These are phyloP conservation scores for Suillus placidus DNA, from an alignment of 768 basidiomycete species.

Conservation along the genomic window DNA sequence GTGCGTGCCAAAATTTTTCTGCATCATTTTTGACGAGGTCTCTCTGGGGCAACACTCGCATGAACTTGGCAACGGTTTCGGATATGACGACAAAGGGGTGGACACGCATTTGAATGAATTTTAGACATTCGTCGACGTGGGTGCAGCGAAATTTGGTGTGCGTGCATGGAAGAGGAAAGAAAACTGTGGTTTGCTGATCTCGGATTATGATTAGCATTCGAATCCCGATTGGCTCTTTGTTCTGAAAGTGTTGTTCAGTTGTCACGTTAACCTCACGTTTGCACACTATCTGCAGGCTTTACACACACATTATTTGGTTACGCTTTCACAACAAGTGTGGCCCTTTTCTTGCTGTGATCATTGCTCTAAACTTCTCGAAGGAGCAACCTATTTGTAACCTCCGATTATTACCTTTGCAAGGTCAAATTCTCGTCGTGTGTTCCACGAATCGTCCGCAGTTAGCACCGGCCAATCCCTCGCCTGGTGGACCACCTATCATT, in stretches of 20 bases:
- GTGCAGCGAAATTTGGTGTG: background rate
- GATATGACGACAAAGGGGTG: background rate
- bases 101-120: background rate
- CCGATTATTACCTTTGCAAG: constrained; percentile 53
- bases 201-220: background rate
- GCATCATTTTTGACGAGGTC: background rate
- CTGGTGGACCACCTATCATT: constrained; percentile 18
- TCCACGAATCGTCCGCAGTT: constrained; percentile 30
- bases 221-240: background rate
- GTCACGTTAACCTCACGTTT: background rate
- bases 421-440: constrained; percentile 55
- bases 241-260: background rate
- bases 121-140: background rate
- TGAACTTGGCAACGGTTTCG: background rate
- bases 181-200: too few species aligned
- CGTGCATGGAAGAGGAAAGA: too few species aligned
- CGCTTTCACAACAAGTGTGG: constrained; percentile 24
- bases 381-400: constrained; percentile 53
- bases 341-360: constrained; percentile 15
- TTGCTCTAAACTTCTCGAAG: constrained; percentile 30
- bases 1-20: background rate
- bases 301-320: background rate
- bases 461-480: constrained; percentile 5
- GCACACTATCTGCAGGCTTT: too few species aligned
- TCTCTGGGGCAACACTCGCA: background rate